Evolutionary conservation across 202 grass and related monocot genomes (phyloP), one percentile per base, ranked within the genome.

Genomic region (Schoenoplectus triqueter): DNA sequence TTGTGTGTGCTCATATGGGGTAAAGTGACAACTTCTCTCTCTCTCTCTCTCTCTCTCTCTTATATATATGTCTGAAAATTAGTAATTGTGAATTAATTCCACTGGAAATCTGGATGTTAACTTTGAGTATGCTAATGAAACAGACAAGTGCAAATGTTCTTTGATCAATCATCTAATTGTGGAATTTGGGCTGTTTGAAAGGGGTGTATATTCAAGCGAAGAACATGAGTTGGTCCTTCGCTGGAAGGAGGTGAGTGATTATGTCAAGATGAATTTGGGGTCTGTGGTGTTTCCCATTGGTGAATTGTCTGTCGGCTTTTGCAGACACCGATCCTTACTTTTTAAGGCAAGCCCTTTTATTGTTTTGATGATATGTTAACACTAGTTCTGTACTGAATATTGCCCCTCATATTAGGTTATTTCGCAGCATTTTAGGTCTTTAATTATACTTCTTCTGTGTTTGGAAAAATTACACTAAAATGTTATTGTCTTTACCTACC

Each of bases 261-360:
- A 84, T 84, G 84, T 92, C 7, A 97, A 92, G 81, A 88, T 89
- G 80, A 92, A 50, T 88, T 88, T 85, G 48, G 87, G 78, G 18
- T 94, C 90, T 78, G 76, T 92, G 86, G 88, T 97, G 76, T 80
- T 97, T 89, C 92, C 92, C 18, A 85, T 97, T 50, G 94, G 94
- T 61, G 92, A 92, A 86, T 55, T 97, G 81, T 92, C 92, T 42
- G 54, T 91, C 63, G 94, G 94, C 46, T 73, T 92, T 42, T 97
- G 94, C 64, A 84, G 84, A 81, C 92, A 97, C 66, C 94, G 94
- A 64, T 71, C 90, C 0, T 74, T 94, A 7, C 82, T 97, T 10
- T 97, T 97, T 75, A 97, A 97, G 91, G 94, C 91, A 52, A 87
- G 64, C 63, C 45, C 49, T 80, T 7, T 50, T 77, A 71, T n/a